A percentile compares a stretch with the other conserved stretches of the same genome.
Conservation (phyloP, 768 basidiomycete genomes). For the Tephrocybe sp. region DNA sequence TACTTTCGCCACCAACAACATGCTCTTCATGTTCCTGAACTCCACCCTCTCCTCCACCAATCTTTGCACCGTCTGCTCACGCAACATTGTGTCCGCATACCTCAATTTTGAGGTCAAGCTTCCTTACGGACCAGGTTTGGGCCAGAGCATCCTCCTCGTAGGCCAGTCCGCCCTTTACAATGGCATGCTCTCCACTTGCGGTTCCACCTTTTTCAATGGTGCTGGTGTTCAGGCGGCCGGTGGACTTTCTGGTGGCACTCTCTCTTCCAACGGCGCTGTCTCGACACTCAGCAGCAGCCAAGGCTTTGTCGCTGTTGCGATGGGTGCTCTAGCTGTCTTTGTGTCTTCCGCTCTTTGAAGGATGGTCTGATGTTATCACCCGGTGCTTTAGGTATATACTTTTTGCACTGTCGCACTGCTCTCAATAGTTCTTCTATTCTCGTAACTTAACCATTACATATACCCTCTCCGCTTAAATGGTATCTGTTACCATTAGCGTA, state of each 20-base stretch:
- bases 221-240: constrained; percentile 66
- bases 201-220: constrained; percentile 63
- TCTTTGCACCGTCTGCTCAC: constrained; percentile 84
- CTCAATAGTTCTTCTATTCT: constrained; percentile 12
- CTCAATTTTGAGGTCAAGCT: constrained; percentile 67
- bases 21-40: constrained; percentile 79
- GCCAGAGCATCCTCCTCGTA: constrained; percentile 58
- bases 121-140: constrained; percentile 77
- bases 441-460: constrained; percentile 18
- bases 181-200: constrained; percentile 62
- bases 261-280: constrained; percentile 20
- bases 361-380: constrained; percentile 7
- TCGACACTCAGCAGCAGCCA: constrained; percentile 22
- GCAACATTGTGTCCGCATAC: constrained; percentile 72
- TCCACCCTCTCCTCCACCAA: constrained; percentile 40
- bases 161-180: constrained; percentile 67
- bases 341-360: constrained; percentile 16
- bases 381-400: constrained; percentile 10
- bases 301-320: constrained; percentile 15
- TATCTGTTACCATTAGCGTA: constrained; percentile 14
- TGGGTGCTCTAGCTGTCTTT: constrained; percentile 15
- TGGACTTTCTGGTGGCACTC: constrained; percentile 39
- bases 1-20: constrained; percentile 54
- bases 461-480: constrained; percentile 20
- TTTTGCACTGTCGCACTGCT: constrained; percentile 10